These are phyloP conservation scores for Rubus parviflorus DNA, from an alignment of 306 rosid genomes.

Conservation along the genomic window DNA sequence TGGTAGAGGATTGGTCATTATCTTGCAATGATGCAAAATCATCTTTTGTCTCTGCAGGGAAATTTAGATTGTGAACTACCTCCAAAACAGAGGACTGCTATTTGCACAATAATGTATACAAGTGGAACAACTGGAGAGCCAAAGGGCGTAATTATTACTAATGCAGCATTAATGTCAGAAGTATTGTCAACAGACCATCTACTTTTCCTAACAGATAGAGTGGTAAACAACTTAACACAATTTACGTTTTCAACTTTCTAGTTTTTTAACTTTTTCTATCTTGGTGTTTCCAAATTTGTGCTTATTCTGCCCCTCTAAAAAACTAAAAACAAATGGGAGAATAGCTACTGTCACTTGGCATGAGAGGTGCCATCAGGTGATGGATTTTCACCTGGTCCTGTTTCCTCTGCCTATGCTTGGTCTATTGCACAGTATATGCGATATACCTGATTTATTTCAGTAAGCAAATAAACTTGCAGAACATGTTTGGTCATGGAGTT, in stretches of 20 bases:
- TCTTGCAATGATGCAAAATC: not conserved
- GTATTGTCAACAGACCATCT: conserved; percentile 70
- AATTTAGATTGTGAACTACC: conserved; percentile 59
- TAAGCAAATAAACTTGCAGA: not conserved
- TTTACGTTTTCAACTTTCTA: not conserved
- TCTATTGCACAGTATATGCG: not conserved
- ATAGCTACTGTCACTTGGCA: not conserved
- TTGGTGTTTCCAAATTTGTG: not conserved
- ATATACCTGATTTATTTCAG: not conserved
- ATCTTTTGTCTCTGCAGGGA: conserved; percentile 41
- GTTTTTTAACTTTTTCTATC: not conserved
- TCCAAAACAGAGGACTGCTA: conserved; percentile 47
- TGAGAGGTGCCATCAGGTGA: not conserved
- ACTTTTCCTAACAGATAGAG: conserved; percentile 65
- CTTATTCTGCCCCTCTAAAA: not conserved
- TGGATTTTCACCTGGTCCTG: not conserved
- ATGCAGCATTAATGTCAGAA: conserved; percentile 69
- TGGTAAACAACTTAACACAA: conserved; percentile 41
- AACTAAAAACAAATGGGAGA: too few relatives aligned
- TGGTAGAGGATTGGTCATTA: not conserved
- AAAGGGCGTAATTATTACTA: conserved; percentile 80
- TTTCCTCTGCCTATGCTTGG: not conserved
- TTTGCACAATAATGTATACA: conserved; percentile 88
- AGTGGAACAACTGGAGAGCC: conserved; percentile 99
- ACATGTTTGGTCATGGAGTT: not conserved